phyloP scores from a whole-genome alignment of 73 alveolate species.

The Paramecium pentaurelia region DNA sequence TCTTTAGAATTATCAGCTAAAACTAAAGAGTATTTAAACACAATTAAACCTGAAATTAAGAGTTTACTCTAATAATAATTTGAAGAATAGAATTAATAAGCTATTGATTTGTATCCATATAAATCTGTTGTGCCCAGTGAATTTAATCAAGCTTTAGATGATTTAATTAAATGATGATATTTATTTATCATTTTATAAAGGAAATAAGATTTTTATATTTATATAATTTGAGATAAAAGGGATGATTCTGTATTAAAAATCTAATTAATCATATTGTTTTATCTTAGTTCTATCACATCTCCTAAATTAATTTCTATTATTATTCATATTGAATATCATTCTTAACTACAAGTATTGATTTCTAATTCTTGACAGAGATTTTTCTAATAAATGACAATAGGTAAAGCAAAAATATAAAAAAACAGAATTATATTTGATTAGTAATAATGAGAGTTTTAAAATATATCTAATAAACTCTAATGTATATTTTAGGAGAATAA shows the following conservation, averaged over 20 bases:
- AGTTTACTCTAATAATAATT: neutral
- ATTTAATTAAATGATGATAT: constrained; percentile 34
- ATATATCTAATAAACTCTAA: too few relatives aligned
- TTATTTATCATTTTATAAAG: neutral
- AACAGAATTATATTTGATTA: too few relatives aligned
- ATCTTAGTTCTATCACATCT: too few relatives aligned
- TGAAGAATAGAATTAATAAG: constrained; percentile 53
- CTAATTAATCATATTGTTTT: too few relatives aligned
- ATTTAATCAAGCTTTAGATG: constrained; percentile 48
- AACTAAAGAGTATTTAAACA: constrained; percentile 29
- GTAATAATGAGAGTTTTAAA: too few relatives aligned
- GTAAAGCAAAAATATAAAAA: too few relatives aligned
- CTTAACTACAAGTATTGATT: too few relatives aligned
- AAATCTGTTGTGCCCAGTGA: neutral
- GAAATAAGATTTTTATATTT: neutral
- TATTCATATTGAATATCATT: too few relatives aligned
- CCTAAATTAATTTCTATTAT: too few relatives aligned
- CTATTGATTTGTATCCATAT: neutral
- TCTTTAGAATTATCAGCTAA: constrained; percentile 27
- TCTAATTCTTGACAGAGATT: too few relatives aligned
- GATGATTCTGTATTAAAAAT: neutral
- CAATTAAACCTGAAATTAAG: constrained; percentile 14
- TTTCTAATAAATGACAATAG: too few relatives aligned
- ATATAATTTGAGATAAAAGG: neutral
- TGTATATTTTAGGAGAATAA: too few relatives aligned